Evolutionary conservation across 2,329 filamentous ascomycete genomes (phyloP), one percentile per base, ranked within the genome.

Genomic region (Neonectria neomacrospora): DNA sequence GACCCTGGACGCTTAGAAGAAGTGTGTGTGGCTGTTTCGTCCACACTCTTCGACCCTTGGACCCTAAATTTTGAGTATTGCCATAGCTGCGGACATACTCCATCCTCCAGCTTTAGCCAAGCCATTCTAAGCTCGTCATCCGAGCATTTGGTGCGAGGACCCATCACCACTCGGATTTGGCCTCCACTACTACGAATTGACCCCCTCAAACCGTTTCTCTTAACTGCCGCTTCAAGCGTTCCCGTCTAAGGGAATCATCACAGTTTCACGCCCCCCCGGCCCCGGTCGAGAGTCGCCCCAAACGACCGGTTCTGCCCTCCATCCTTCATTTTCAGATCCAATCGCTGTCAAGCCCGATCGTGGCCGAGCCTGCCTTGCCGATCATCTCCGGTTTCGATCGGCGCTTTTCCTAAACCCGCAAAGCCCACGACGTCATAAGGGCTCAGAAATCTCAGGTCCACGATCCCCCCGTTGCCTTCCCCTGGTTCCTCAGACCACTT

Each of bases 341-440:
- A 64, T 72, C 61, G 58, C 53, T 65, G 55, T 61, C 61, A 37
- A 63, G 67, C 58, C 55, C 51, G 55, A 64, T 70, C 56, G 65
- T 60, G 57, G 54, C 65, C 53, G 55, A 69, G 53, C 64, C 64
- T 53, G 59, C 61, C 51, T 63, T 56, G 73, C 66, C 72, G 74
- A 77, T 77, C 74, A 72, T 74, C 67, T 76, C 74, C 71, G 70
- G 66, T 71, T 73, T 62, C 58, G 66, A 76, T 74, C 73, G 71
- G 63, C 73, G 66, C 74, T 67, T 73, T 73, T 67, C 73, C 74
- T 44, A 68, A 74, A 63, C 45, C 48, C 52, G 66, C 58, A 66
- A 70, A 64, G 70, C 62, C 54, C 63, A 52, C 58, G 63, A 64
- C 61, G 67, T 72, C 71, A 70, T 71, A 42, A 18, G 44, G 47